Evolutionary conservation across 768 basidiomycete species (phyloP).

Genomic region (Podaxis sp.): DNA sequence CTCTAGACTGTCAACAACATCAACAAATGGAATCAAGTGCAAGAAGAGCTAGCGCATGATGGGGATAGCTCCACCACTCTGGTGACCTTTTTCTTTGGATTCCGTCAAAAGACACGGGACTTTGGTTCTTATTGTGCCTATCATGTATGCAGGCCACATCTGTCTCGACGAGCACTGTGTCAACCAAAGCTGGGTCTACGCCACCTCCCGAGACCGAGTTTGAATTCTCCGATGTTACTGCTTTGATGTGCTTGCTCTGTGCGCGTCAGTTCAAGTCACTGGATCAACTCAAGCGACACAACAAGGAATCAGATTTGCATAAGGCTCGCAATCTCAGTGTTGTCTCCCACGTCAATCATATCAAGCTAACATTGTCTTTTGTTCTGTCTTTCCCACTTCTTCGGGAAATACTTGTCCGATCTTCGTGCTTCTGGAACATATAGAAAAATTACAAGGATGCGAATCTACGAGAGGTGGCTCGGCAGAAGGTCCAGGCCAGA

Average conservation of each 20-base stretch:
- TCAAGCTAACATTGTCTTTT: conserved; percentile 29
- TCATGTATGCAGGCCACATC: conserved; percentile 16
- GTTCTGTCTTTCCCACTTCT: conserved; percentile 8
- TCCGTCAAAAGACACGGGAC: conserved; percentile 2
- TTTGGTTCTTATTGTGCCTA: conserved; percentile 14
- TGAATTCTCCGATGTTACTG: conserved; percentile 77
- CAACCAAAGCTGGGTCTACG: conserved; percentile 17
- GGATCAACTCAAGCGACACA: conserved; percentile 87
- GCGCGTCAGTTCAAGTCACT: conserved; percentile 88
- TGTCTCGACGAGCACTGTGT: conserved; percentile 5
- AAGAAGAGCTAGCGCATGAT: conserved; percentile 63
- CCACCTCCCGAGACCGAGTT: conserved; percentile 60
- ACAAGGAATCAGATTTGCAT: conserved; percentile 91
- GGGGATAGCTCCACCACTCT: conserved; percentile 19
- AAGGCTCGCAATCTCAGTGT: conserved; percentile 68
- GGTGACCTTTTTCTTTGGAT: conserved; percentile 32
- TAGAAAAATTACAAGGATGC: conserved; percentile 87
- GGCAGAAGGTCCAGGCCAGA: conserved; percentile 58
- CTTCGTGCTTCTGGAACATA: conserved; percentile 17
- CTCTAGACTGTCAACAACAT: conserved; percentile 85
- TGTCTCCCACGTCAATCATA: conserved; percentile 26
- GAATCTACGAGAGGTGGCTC: conserved; percentile 70
- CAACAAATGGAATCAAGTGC: conserved; percentile 95
- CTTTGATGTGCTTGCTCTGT: conserved; percentile 86
- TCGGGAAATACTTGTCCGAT: background rate